phyloP scores from a whole-genome alignment of 2,329 filamentous ascomycete genomes.

The Epichloe typhina region DNA sequence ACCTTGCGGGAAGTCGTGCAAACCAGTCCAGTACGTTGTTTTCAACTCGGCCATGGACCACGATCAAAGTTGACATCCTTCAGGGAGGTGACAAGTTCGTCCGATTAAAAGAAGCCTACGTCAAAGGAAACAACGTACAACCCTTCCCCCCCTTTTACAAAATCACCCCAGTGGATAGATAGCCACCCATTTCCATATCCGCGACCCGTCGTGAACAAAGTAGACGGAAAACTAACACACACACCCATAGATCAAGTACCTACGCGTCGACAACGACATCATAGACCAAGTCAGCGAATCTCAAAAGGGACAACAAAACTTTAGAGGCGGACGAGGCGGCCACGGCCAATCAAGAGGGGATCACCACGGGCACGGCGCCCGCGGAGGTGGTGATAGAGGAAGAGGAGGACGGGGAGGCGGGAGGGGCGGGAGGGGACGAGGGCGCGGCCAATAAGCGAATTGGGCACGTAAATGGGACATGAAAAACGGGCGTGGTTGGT shows the following conservation, averaged over 20 bases:
- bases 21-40: constrained; percentile 59
- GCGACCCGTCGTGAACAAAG: neutral
- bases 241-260: constrained; percentile 75
- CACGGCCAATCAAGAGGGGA: constrained; percentile 44
- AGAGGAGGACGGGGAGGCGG: constrained; percentile 26
- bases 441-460: constrained; percentile 15
- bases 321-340: constrained; percentile 53
- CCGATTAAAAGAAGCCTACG: constrained; percentile 83
- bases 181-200: neutral
- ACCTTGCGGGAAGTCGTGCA: constrained; percentile 95
- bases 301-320: constrained; percentile 58
- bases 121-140: constrained; percentile 86
- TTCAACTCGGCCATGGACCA: no score
- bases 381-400: constrained; percentile 30
- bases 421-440: constrained; percentile 22
- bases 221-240: neutral
- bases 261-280: constrained; percentile 91
- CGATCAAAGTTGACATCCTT: neutral
- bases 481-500: no score
- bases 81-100: constrained; percentile 90
- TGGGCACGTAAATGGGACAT: no score
- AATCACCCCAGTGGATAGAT: neutral
- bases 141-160: neutral
- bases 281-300: constrained; percentile 89
- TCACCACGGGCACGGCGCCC: constrained; percentile 38